phyloP scores from a whole-genome alignment of 768 basidiomycete genomes.

The Gloeopeniophorella convolvens region DNA sequence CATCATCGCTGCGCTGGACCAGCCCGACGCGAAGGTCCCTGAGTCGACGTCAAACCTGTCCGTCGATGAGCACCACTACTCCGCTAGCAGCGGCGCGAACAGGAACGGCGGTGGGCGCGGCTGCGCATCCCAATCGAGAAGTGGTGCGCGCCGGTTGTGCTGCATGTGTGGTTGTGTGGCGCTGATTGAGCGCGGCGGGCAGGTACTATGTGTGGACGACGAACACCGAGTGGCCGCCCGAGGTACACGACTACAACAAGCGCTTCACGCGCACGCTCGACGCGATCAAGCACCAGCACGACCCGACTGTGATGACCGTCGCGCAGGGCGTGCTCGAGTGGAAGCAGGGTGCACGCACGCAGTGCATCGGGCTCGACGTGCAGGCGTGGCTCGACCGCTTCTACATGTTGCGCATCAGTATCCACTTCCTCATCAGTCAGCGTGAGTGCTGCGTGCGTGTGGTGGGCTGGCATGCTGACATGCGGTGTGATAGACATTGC shows the following conservation, averaged over 20 bases:
- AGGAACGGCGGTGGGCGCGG: conserved; percentile 37
- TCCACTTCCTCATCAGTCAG: conserved; percentile 95
- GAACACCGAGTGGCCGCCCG: conserved; percentile 77
- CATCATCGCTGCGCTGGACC: conserved; percentile 56
- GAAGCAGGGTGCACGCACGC: conserved; percentile 70
- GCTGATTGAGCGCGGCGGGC: no score
- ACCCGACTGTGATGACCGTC: conserved; percentile 95
- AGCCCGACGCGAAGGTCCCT: conserved; percentile 49
- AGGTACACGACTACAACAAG: conserved; percentile 88
- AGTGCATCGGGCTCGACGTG: conserved; percentile 75
- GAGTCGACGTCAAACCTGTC: conserved; percentile 80
- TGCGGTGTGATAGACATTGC: conserved; percentile 94
- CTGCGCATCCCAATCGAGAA: conserved; percentile 64
- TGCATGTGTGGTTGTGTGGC: no score
- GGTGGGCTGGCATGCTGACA: no score
- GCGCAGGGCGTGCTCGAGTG: conserved; percentile 96
- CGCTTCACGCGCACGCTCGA: conserved; percentile 84
- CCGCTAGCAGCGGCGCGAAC: conserved; percentile 32
- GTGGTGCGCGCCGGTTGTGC: conserved; percentile 44
- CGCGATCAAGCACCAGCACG: conserved; percentile 88
- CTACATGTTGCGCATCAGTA: conserved; percentile 92
- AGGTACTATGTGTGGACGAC: conserved; percentile 84
- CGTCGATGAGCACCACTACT: conserved; percentile 29
- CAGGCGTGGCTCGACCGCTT: conserved; percentile 97
- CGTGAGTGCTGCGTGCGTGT: no score